Conservation (phyloP, 768 basidiomycete species). For the Coprinopsis strossmayeri region DNA sequence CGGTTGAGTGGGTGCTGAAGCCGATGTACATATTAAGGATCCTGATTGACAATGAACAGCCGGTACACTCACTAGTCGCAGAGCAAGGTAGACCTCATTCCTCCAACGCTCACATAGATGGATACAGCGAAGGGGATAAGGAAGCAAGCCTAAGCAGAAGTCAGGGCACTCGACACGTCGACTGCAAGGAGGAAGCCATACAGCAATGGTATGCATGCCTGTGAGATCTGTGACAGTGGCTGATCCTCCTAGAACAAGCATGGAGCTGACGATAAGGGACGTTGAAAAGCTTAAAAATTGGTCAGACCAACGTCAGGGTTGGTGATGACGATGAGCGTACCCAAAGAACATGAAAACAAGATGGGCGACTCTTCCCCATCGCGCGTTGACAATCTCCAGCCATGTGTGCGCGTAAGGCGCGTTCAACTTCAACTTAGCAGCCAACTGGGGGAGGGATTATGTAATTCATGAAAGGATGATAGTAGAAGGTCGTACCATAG, state of each 20-base stretch:
- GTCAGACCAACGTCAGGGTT: background rate
- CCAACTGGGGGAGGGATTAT: no score
- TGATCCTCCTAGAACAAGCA: slow-evolving; percentile 73
- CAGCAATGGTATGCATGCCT: slow-evolving; percentile 84
- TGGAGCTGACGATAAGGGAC: slow-evolving; percentile 87
- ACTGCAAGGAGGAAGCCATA: slow-evolving; percentile 25
- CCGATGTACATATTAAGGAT: background rate
- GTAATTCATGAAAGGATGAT: no score
- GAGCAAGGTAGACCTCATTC: slow-evolving; percentile 80
- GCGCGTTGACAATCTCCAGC: slow-evolving; percentile 75
- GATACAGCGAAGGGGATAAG: slow-evolving; percentile 83
- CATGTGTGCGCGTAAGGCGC: slow-evolving; percentile 86
- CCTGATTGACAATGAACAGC: background rate
- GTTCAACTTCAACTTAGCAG: slow-evolving; percentile 87
- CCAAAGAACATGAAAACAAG: slow-evolving; percentile 87
- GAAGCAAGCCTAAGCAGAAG: slow-evolving; percentile 73
- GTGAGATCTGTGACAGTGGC: slow-evolving; percentile 87
- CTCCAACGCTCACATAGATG: slow-evolving; percentile 83
- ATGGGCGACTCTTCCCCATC: slow-evolving; percentile 82
- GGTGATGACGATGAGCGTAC: slow-evolving; percentile 23
- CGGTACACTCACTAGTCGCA: slow-evolving; percentile 68
- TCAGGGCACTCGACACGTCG: no score
- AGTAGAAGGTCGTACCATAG: slow-evolving; percentile 45
- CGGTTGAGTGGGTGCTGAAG: slow-evolving; percentile 73
- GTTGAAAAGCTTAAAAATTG: slow-evolving; percentile 58